Evolutionary conservation across 352 stramenopile species (phyloP).

Genomic region (Globisporangium yorkense): DNA sequence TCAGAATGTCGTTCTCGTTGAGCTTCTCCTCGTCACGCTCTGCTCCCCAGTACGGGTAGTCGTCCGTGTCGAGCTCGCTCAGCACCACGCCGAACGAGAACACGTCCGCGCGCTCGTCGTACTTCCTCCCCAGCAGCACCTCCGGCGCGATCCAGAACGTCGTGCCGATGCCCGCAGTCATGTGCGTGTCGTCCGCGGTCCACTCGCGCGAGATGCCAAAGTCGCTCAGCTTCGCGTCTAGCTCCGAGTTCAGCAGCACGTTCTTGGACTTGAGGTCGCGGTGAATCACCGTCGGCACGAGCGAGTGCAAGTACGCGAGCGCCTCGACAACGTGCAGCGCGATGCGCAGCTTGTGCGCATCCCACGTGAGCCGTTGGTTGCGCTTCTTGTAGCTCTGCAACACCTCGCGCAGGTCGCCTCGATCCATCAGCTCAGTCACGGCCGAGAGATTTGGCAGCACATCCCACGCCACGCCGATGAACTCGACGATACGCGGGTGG

Average conservation of each 20-base stretch:
- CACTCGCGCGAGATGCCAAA: slow-evolving; percentile 62
- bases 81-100: slow-evolving; percentile 52
- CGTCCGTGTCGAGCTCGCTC: slow-evolving; percentile 46
- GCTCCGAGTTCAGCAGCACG: slow-evolving; percentile 30
- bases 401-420: slow-evolving; percentile 34
- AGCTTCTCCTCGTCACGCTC: slow-evolving; percentile 26
- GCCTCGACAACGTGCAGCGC: slow-evolving; percentile 39
- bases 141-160: slow-evolving; percentile 72
- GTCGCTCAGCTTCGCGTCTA: slow-evolving; percentile 74
- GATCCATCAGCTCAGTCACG: slow-evolving; percentile 43
- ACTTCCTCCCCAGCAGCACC: slow-evolving; percentile 50
- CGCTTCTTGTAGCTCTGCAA: slow-evolving; percentile 3
- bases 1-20: slow-evolving; percentile 55
- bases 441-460: slow-evolving; percentile 36
- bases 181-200: slow-evolving; percentile 49
- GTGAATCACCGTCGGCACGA: slow-evolving; percentile 37
- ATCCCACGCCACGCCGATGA: slow-evolving; percentile 44
- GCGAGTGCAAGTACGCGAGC: slow-evolving; percentile 46
- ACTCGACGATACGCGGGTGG: slow-evolving; percentile 42
- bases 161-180: slow-evolving; percentile 65
- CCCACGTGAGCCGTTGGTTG: not conserved
- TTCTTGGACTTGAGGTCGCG: slow-evolving; percentile 28
- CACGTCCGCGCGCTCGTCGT: slow-evolving; percentile 52
- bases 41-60: slow-evolving; percentile 60
- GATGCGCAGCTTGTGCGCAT: slow-evolving; percentile 24